phyloP scores from a whole-genome alignment of 305 asterid genomes.

The Solanum hybrid region DNA sequence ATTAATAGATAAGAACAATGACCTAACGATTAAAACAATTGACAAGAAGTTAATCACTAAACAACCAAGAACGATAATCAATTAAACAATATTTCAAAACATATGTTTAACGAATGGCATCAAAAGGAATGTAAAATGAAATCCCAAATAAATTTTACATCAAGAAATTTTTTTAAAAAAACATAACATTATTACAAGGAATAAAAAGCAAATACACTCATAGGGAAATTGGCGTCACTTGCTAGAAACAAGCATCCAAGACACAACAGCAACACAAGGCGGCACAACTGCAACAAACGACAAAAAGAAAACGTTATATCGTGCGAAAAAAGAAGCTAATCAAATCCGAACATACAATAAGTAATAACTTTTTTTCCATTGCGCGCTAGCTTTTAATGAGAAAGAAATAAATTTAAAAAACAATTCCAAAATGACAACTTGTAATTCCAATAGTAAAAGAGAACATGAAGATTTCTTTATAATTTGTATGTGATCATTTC shows the following conservation, averaged over 20 bases:
- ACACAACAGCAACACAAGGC: constrained; percentile 68
- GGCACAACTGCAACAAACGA: constrained; percentile 23
- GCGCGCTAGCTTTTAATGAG: not conserved
- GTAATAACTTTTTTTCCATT: not conserved
- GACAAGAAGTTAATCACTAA: not conserved
- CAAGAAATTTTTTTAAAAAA: not conserved
- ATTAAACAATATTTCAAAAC: not conserved
- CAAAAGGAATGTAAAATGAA: not conserved
- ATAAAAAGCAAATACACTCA: not conserved
- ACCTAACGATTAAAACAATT: not conserved
- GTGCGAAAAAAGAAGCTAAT: not conserved
- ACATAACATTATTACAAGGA: not conserved
- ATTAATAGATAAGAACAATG: not conserved
- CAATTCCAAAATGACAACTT: not conserved
- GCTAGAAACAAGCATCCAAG: constrained; percentile 50
- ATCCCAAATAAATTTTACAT: not conserved
- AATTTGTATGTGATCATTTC: not conserved
- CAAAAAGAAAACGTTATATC: not conserved
- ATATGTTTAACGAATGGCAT: not conserved
- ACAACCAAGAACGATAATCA: not conserved
- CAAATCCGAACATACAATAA: not conserved
- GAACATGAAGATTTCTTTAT: not conserved
- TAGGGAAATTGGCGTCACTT: not conserved
- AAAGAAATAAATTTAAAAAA: too few species aligned
- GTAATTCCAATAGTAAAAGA: not conserved